A percentile compares a stretch with the other conserved stretches of the same genome.
phyloP scores from a whole-genome alignment of 257 asterid species.

The Nicotiana obtusifolia region DNA sequence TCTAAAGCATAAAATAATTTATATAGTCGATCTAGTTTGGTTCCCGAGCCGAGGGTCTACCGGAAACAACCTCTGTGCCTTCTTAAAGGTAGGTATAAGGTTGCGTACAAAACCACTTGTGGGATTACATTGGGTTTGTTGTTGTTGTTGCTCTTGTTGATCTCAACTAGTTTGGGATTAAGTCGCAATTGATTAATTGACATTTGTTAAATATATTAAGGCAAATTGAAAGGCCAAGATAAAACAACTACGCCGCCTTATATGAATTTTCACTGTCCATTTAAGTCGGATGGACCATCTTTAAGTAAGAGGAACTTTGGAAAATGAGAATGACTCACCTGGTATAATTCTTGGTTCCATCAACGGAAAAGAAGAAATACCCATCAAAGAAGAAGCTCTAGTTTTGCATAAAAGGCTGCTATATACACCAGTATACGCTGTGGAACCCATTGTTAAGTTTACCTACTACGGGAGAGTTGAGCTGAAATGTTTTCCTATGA shows the following conservation, averaged over 20 bases:
- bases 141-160: too few species aligned
- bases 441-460: conserved; percentile 33
- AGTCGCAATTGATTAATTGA: not conserved
- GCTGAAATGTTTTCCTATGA: not conserved
- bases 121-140: too few species aligned
- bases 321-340: conserved; percentile 15
- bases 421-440: conserved; percentile 22
- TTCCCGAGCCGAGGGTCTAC: too few species aligned
- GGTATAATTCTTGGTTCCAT: conserved; percentile 17
- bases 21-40: not conserved
- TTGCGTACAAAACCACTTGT: too few species aligned
- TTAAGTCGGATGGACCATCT: not conserved
- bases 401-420: conserved; percentile 28
- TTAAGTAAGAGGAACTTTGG: not conserved
- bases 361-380: conserved; percentile 30
- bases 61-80: too few species aligned
- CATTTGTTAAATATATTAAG: too few species aligned
- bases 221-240: not conserved
- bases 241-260: too few species aligned
- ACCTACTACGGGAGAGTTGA: not conserved
- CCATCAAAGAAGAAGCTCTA: conserved; percentile 27
- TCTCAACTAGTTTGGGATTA: not conserved
- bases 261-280: too few species aligned
- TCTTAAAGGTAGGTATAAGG: too few species aligned
- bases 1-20: not conserved